Conservation (phyloP, 2,329 filamentous ascomycete species). For the Gremmenia infestans region DNA sequence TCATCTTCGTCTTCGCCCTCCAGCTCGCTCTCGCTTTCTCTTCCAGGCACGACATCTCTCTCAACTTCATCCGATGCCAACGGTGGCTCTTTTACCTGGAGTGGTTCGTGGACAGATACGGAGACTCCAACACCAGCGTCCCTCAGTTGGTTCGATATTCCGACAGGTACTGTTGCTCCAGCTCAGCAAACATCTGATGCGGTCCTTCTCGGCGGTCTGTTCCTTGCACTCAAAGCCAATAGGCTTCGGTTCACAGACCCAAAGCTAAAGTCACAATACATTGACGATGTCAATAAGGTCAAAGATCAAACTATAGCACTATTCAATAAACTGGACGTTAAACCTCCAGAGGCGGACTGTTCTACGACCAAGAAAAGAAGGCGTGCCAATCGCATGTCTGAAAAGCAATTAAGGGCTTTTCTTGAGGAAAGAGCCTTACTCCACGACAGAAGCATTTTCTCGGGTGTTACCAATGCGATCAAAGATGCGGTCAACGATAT, state of each 20-base stretch:
- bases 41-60: not conserved
- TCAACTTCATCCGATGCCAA: not conserved
- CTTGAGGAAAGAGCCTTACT: not conserved
- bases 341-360: conserved; percentile 1
- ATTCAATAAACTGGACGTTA: not conserved
- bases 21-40: not conserved
- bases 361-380: conserved; percentile 1
- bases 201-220: not conserved
- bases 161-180: not conserved
- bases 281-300: not conserved
- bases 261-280: conserved; percentile 2
- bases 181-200: not conserved
- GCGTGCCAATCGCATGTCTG: conserved; percentile 1
- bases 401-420: conserved; percentile 3
- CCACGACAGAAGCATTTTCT: conserved; percentile 4
- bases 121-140: not conserved
- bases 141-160: not conserved
- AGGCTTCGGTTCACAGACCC: conserved; percentile 2
- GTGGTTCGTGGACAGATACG: conserved; percentile 2
- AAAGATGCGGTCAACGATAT: conserved; percentile 3
- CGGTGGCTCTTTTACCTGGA: not conserved
- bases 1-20: no score
- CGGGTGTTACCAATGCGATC: not conserved
- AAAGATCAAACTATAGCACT: conserved; percentile 1
- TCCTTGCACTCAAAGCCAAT: conserved; percentile 2